Evolutionary conservation across 2,329 filamentous ascomycete genomes (phyloP).

Genomic region (Beauveria rudraprayagi): DNA sequence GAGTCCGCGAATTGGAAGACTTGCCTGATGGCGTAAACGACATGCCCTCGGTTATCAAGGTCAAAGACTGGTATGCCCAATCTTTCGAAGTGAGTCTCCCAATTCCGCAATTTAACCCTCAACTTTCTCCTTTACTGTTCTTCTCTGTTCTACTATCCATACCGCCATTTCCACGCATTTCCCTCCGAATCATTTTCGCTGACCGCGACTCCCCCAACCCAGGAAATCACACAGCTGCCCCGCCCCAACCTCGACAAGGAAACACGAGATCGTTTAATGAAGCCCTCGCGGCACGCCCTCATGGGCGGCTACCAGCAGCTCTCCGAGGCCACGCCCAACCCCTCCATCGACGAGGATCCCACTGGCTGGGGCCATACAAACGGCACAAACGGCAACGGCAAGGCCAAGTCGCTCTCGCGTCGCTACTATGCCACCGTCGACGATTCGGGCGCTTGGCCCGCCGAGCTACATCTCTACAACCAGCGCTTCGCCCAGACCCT

Average conservation of each 20-base stretch:
- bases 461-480: conserved; percentile 91
- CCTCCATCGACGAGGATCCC: conserved; percentile 80
- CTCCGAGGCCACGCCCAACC: conserved; percentile 79
- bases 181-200: conserved; percentile 3
- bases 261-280: conserved; percentile 70
- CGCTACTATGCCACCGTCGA: conserved; percentile 88
- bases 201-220: conserved; percentile 10
- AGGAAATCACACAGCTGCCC: conserved; percentile 87
- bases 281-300: conserved; percentile 48
- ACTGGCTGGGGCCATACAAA: conserved; percentile 43
- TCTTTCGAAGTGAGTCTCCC: conserved; percentile 77
- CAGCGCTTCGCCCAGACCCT: conserved; percentile 80
- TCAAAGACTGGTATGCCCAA: conserved; percentile 98
- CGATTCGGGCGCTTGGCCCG: conserved; percentile 82
- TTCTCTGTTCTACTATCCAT: neutral
- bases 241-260: conserved; percentile 69
- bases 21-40: conserved; percentile 93
- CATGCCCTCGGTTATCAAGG: conserved; percentile 92
- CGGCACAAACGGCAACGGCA: conserved; percentile 36
- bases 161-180: too few species aligned
- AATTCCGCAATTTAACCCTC: neutral
- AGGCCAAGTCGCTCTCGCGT: conserved; percentile 40
- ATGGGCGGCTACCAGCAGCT: conserved; percentile 56
- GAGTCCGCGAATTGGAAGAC: conserved; percentile 86
- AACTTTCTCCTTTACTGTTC: too few species aligned